Evolutionary conservation across 2,329 filamentous ascomycete species (phyloP).

Genomic region (Apiospora saccharicola): DNA sequence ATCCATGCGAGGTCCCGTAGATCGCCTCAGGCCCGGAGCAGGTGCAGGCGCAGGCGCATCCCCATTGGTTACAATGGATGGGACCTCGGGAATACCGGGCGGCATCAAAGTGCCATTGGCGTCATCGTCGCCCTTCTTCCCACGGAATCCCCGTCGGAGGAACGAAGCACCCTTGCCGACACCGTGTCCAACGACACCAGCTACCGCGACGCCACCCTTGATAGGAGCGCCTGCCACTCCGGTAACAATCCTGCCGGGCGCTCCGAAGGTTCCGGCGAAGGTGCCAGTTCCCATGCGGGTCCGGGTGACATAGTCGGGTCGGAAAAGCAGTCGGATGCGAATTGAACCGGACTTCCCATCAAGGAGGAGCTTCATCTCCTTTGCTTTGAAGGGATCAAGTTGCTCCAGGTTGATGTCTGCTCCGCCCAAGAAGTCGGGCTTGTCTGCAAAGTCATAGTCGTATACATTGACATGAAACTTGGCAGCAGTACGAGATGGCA

Average conservation of each 20-base stretch:
- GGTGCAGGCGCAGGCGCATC: conserved; percentile 43
- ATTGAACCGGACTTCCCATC: conserved; percentile 91
- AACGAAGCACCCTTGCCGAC: conserved; percentile 92
- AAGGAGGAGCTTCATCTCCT: conserved; percentile 76
- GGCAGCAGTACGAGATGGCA: conserved; percentile 85
- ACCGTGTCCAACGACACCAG: conserved; percentile 73
- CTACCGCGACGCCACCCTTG: conserved; percentile 85
- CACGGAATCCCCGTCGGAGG: conserved; percentile 82
- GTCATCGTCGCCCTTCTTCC: conserved; percentile 70
- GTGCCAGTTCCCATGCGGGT: conserved; percentile 90
- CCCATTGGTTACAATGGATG: conserved; percentile 53
- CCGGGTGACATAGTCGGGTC: conserved; percentile 88
- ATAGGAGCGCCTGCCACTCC: conserved; percentile 86
- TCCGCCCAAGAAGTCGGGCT: conserved; percentile 87
- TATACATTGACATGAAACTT: conserved; percentile 85
- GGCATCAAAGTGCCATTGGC: conserved; percentile 54
- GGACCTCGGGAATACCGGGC: conserved; percentile 48
- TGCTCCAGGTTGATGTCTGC: conserved; percentile 77
- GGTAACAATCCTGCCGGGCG: conserved; percentile 86
- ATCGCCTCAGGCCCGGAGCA: conserved; percentile 50
- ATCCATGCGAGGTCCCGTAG: conserved; percentile 48
- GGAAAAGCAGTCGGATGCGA: conserved; percentile 87
- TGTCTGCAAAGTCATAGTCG: conserved; percentile 97
- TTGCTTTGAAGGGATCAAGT: conserved; percentile 84
- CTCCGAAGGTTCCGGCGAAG: conserved; percentile 88